phyloP scores from a whole-genome alignment of 495 filamentous ascomycete species.

The Trichocladium antarcticum region DNA sequence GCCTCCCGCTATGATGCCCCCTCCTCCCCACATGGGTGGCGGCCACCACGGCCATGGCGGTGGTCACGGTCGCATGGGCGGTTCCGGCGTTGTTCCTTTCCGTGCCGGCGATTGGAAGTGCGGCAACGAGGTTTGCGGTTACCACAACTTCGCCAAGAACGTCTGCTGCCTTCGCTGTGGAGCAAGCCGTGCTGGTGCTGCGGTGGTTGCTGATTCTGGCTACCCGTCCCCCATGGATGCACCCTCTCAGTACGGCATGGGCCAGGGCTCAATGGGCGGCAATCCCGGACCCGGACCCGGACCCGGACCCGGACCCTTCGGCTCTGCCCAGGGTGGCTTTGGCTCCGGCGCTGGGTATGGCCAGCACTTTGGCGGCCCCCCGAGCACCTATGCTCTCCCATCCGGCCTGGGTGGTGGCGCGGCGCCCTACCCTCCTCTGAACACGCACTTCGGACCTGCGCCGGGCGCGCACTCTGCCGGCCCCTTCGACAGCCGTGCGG shows the following conservation, averaged over 20 bases:
- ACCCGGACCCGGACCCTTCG: conserved; percentile 76
- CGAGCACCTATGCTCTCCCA: conserved; percentile 80
- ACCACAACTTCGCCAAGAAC: conserved; percentile 99
- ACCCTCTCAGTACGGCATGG: conserved; percentile 64
- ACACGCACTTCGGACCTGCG: conserved; percentile 60
- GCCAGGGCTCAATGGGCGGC: conserved; percentile 69
- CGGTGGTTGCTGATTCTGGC: conserved; percentile 84
- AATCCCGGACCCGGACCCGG: conserved; percentile 73
- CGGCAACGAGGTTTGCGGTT: conserved; percentile 92
- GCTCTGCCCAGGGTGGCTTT: conserved; percentile 54
- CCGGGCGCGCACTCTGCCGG: conserved; percentile 71
- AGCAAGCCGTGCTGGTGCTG: conserved; percentile 83
- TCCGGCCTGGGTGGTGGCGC: conserved; percentile 75
- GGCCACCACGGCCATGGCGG: conserved; percentile 67
- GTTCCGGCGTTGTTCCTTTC: conserved; percentile 87
- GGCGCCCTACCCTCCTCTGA: conserved; percentile 72
- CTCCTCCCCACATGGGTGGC: conserved; percentile 71
- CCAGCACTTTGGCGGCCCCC: conserved; percentile 81
- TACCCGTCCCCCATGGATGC: conserved; percentile 87
- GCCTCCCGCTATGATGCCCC: conserved; percentile 66
- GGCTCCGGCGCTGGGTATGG: conserved; percentile 65
- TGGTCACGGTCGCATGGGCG: conserved; percentile 58
- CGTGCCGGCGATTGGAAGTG: conserved; percentile 98
- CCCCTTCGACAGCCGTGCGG: conserved; percentile 85
- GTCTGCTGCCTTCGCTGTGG: conserved; percentile 94